Evolutionary conservation across 2,329 filamentous ascomycete species (phyloP).

Genomic region (Colletotrichum ledebouriae): DNA sequence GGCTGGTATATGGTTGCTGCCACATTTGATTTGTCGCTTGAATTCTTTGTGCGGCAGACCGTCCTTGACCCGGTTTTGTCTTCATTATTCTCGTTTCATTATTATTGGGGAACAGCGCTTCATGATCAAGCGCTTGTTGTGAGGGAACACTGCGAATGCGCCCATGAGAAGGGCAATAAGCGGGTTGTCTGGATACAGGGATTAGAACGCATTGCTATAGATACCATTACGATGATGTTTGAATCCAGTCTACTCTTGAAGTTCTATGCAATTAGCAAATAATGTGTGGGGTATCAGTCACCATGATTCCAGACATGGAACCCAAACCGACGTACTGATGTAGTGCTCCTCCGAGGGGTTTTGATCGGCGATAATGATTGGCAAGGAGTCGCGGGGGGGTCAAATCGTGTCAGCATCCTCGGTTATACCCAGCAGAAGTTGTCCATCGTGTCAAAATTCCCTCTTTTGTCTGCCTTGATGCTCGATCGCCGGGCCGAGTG

Average conservation of each 20-base stretch:
- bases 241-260: neutral
- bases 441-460: too few relatives aligned
- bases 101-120: conserved; percentile 27
- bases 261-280: too few relatives aligned
- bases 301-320: too few relatives aligned
- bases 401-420: conserved; percentile 1
- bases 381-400: neutral
- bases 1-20: neutral
- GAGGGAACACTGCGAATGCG: conserved; percentile 32
- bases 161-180: conserved; percentile 17
- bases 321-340: too few relatives aligned
- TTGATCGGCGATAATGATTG: conserved; percentile 15
- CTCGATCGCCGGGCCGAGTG: too few relatives aligned
- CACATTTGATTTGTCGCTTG: conserved; percentile 20
- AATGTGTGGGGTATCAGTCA: too few relatives aligned
- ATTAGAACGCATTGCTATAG: conserved; percentile 41
- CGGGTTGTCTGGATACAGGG: conserved; percentile 37
- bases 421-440: neutral
- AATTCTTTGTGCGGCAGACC: conserved; percentile 24
- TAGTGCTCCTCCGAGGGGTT: conserved; percentile 4
- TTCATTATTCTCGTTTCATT: neutral
- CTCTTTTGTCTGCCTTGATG: too few relatives aligned
- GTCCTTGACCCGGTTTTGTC: conserved; percentile 19
- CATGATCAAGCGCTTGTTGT: conserved; percentile 34
- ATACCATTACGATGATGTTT: conserved; percentile 41